phyloP scores from a whole-genome alignment of 768 basidiomycete species.

The Rhodotorula babjevae region DNA sequence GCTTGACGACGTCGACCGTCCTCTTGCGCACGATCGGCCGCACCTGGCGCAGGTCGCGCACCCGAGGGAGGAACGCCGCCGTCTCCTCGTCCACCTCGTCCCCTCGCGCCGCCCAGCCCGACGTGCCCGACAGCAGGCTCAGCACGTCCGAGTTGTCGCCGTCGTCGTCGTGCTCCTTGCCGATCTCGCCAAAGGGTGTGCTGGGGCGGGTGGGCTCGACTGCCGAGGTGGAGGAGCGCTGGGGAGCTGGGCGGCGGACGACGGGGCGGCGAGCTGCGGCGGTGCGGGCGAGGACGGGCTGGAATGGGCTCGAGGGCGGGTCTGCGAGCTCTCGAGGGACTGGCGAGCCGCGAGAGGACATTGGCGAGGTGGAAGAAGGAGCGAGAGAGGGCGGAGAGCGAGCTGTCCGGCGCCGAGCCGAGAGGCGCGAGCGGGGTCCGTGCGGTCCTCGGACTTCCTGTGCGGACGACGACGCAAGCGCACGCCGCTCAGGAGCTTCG shows the following conservation, averaged over 20 bases:
- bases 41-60: not conserved
- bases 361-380: not conserved
- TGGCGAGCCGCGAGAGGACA: conserved; percentile 4
- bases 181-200: conserved; percentile 15
- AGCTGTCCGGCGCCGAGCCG: no score
- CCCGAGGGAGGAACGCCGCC: not conserved
- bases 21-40: conserved; percentile 1
- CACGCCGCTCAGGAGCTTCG: no score
- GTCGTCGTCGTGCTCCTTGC: conserved; percentile 21
- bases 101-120: not conserved
- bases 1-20: not conserved
- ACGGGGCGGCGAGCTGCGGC: not conserved
- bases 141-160: conserved; percentile 4
- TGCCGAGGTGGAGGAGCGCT: not conserved
- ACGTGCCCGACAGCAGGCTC: not conserved
- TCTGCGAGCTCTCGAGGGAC: conserved; percentile 1
- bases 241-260: not conserved
- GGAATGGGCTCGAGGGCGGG: conserved; percentile 10
- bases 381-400: not conserved
- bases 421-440: not conserved
- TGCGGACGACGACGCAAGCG: no score
- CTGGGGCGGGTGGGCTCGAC: no score
- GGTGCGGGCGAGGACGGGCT: conserved; percentile 1
- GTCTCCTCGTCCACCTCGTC: not conserved
- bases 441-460: not conserved